phyloP scores from a whole-genome alignment of 163 green algal species.

The Scenedesmus sp. region DNA sequence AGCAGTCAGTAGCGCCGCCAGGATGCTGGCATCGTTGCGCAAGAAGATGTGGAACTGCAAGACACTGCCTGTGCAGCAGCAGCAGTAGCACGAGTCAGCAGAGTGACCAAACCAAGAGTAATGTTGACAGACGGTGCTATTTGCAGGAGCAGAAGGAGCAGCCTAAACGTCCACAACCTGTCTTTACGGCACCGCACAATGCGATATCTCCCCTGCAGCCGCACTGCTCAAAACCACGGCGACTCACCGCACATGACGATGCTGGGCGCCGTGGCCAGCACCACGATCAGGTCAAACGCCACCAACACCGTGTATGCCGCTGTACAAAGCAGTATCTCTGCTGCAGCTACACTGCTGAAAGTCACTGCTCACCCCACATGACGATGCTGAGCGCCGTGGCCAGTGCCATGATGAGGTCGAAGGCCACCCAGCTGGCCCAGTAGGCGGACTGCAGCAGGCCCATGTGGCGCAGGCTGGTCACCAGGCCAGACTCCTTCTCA shows the following conservation, averaged over 20 bases:
- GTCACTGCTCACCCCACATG: conserved; percentile 74
- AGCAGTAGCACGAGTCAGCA: too few species aligned
- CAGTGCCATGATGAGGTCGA: conserved; percentile 65
- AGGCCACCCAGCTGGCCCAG: conserved; percentile 86
- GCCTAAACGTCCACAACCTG: too few species aligned
- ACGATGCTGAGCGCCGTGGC: conserved; percentile 83
- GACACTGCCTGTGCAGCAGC: too few species aligned
- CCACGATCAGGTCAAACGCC: conserved; percentile 55
- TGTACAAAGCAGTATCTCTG: too few species aligned
- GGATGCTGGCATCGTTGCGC: background rate
- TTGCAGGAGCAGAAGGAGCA: too few species aligned
- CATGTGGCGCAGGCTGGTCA: conserved; percentile 89
- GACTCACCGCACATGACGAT: conserved; percentile 82
- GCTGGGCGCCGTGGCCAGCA: conserved; percentile 74
- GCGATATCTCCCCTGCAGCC: too few species aligned
- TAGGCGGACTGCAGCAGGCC: conserved; percentile 90
- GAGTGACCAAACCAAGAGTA: too few species aligned
- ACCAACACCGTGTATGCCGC: conserved; percentile 32
- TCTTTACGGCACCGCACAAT: too few species aligned
- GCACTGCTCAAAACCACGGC: too few species aligned
- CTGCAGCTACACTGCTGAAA: conserved; percentile 60
- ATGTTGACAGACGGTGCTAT: too few species aligned
- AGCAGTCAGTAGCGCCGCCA: background rate
- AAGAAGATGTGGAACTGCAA: background rate
- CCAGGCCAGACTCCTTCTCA: conserved; percentile 85